Percentiles rank a stretch among this genome's conserved stretches.
phyloP scores from a whole-genome alignment of 768 basidiomycete genomes.

The Phanerodontia chrysosporium region DNA sequence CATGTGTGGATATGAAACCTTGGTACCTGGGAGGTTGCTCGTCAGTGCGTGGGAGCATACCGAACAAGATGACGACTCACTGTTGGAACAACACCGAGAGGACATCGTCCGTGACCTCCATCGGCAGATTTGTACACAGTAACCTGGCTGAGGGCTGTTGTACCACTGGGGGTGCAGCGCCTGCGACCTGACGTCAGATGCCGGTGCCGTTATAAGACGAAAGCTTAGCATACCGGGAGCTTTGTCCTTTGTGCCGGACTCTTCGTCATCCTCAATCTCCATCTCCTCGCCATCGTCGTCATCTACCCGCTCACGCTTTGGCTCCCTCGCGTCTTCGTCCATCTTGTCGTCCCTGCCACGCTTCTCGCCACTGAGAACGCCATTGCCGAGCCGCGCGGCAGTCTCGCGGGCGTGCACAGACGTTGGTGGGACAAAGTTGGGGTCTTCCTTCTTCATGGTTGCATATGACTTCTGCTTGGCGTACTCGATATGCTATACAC shows the following conservation, averaged over 20 bases:
- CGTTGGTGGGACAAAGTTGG: conserved; percentile 71
- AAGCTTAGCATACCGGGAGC: background rate
- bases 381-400: conserved; percentile 16
- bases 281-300: conserved; percentile 83
- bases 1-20: conserved; percentile 71
- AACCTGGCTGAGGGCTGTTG: conserved; percentile 59
- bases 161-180: conserved; percentile 41
- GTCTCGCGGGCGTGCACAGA: conserved; percentile 51
- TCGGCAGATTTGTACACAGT: conserved; percentile 81
- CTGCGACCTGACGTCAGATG: conserved; percentile 11
- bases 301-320: conserved; percentile 65
- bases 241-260: conserved; percentile 31
- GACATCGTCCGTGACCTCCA: conserved; percentile 86
- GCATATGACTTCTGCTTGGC: conserved; percentile 88
- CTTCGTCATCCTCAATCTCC: conserved; percentile 92
- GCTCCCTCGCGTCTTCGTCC: conserved; percentile 46
- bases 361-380: conserved; percentile 47
- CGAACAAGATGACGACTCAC: conserved; percentile 46
- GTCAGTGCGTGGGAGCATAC: background rate
- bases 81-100: conserved; percentile 88
- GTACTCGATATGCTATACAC: conserved; percentile 78
- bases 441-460: conserved; percentile 73
- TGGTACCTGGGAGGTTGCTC: conserved; percentile 54
- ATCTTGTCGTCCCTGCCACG: conserved; percentile 61
- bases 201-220: background rate